phyloP scores from a whole-genome alignment of 208 protist species.

The Acanthamoeba rhysodes region DNA sequence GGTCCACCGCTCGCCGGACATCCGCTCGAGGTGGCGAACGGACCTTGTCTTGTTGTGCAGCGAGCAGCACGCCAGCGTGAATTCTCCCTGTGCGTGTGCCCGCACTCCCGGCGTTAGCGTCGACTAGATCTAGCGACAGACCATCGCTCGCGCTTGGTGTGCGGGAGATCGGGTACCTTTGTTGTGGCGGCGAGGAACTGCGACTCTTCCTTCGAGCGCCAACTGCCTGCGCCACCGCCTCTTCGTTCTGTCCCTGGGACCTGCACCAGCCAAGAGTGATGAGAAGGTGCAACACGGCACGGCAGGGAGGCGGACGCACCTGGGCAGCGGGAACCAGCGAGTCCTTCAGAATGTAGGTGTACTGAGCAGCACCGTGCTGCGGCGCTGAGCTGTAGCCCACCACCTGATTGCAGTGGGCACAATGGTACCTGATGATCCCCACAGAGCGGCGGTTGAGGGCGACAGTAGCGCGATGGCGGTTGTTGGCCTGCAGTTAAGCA shows the following conservation, averaged over 20 bases:
- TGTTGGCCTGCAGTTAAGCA: too few relatives aligned
- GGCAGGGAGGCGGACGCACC: not conserved
- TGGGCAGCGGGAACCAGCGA: not conserved
- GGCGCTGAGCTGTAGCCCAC: not conserved
- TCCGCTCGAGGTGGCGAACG: not conserved
- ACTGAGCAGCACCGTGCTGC: not conserved
- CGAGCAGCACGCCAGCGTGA: not conserved
- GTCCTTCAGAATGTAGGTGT: not conserved
- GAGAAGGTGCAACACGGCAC: not conserved
- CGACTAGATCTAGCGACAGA: not conserved
- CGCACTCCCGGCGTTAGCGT: too few relatives aligned
- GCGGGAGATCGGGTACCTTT: not conserved
- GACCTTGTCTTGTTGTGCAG: constrained; percentile 1
- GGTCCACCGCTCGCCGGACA: not conserved
- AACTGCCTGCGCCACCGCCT: not conserved
- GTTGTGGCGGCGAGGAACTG: not conserved
- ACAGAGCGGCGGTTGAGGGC: not conserved
- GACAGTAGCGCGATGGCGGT: not conserved
- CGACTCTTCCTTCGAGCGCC: not conserved
- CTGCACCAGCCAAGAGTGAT: not conserved
- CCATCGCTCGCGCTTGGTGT: too few relatives aligned
- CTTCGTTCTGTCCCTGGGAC: not conserved
- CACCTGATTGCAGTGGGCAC: not conserved
- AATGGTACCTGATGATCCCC: not conserved
- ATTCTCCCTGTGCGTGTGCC: not conserved